Conservation (phyloP, 2,329 filamentous ascomycete genomes). For the Trichoderma sp. region DNA sequence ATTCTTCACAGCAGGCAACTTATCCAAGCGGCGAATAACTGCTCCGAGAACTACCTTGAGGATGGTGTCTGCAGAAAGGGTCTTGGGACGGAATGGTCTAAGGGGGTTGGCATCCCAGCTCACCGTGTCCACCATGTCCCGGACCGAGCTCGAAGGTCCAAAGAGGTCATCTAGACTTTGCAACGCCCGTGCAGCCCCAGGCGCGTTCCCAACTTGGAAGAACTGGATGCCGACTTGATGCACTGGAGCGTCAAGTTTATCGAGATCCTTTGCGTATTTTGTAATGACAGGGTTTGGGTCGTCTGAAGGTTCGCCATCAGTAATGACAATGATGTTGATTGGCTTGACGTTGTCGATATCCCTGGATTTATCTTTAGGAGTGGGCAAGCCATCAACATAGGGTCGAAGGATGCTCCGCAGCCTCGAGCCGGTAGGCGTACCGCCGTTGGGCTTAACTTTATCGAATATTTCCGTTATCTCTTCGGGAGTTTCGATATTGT, state of each 20-base stretch:
- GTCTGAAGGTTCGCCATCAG: conserved; percentile 79
- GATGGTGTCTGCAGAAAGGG: conserved; percentile 66
- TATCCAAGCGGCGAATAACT: conserved; percentile 55
- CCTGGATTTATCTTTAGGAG: conserved; percentile 26
- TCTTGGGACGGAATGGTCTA: conserved; percentile 26
- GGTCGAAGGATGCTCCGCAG: conserved; percentile 70
- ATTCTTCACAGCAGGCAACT: not conserved
- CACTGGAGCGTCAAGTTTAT: conserved; percentile 64
- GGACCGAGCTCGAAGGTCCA: conserved; percentile 50
- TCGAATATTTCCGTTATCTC: conserved; percentile 69
- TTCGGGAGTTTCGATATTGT: conserved; percentile 57
- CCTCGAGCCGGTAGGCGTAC: conserved; percentile 72
- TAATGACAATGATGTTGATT: conserved; percentile 89
- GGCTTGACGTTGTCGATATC: conserved; percentile 60
- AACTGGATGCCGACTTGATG: conserved; percentile 93
- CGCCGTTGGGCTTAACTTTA: conserved; percentile 60
- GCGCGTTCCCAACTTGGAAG: conserved; percentile 84
- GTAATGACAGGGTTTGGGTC: conserved; percentile 72
- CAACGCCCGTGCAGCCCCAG: conserved; percentile 62
- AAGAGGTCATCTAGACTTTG: conserved; percentile 70
- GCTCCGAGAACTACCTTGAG: conserved; percentile 80
- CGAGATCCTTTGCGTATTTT: conserved; percentile 65
- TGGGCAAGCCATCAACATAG: conserved; percentile 55
- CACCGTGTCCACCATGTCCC: conserved; percentile 92
- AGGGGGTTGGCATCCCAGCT: conserved; percentile 61